These are phyloP conservation scores for Fusarium caatingaense DNA, from an alignment of 2,329 filamentous ascomycete species.

Conservation along the genomic window DNA sequence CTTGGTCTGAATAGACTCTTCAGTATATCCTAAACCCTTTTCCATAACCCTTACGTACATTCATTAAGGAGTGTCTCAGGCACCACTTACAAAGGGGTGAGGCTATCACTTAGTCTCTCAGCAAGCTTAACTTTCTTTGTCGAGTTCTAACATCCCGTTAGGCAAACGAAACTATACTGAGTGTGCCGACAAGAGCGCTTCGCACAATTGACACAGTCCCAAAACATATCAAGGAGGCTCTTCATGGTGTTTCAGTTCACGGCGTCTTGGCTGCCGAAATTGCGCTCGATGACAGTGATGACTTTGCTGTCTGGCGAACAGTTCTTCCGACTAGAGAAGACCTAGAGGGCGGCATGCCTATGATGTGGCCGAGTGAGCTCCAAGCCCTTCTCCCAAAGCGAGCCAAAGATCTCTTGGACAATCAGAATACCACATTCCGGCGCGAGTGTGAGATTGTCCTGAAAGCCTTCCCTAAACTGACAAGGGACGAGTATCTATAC, in stretches of 20 bases:
- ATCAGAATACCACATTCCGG: slow-evolving; percentile 61
- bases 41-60: no score
- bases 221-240: slow-evolving; percentile 61
- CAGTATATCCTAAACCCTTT: not conserved
- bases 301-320: slow-evolving; percentile 69
- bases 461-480: slow-evolving; percentile 46
- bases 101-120: not conserved
- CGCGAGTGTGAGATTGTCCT: slow-evolving; percentile 54
- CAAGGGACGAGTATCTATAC: slow-evolving; percentile 61
- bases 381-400: slow-evolving; percentile 59
- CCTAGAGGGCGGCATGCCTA: slow-evolving; percentile 58
- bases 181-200: slow-evolving; percentile 72
- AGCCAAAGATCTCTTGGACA: slow-evolving; percentile 59
- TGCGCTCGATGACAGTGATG: slow-evolving; percentile 62
- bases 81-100: not conserved
- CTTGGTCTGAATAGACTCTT: not conserved
- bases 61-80: not conserved
- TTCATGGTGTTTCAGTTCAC: slow-evolving; percentile 72
- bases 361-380: slow-evolving; percentile 61
- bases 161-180: slow-evolving; percentile 68
- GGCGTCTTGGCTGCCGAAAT: slow-evolving; percentile 78
- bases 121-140: not conserved
- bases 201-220: slow-evolving; percentile 72
- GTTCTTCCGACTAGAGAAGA: slow-evolving; percentile 74
- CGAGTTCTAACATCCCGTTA: slow-evolving; percentile 31